Evolutionary conservation across 2,329 filamentous ascomycete species (phyloP), one percentile per base, ranked within the genome.

Genomic region (Mycogone perniciosa): DNA sequence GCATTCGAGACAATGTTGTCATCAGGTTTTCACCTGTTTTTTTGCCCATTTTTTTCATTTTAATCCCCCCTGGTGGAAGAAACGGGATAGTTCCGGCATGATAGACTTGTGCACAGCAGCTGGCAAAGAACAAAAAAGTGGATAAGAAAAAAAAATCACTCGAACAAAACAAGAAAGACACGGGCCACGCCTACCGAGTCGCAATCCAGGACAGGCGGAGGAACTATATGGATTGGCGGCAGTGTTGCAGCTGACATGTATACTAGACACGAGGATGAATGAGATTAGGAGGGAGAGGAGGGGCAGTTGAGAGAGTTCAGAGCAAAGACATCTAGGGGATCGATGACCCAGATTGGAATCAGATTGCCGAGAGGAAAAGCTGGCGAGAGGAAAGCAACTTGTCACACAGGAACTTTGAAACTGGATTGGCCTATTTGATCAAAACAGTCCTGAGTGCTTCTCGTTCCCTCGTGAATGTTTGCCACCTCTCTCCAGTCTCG

Each of bases 1-100:
- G 63, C 62, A 65, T 62, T 60, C 51, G 57, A 62, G 63, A 54
- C 66, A 63, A 62, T 56, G 64, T 53, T 62, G 62, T 62, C 62
- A 58, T 62, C 44, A 44, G 42, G 51, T 50, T 54, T 54, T 46
- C 45, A 39, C 44, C 49, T 52, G 41, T 54, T 46, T 63, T 59
- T 54, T 45, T 52, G 44, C 47, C 43, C 31, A 35, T 52, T 57
- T 54, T 48, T 54, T 51, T 56, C 48, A 54, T 56, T 58, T 48
- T 49, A 31, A 46, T 49, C 53, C 44, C 35, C 40, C 38, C 31
- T 43, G 34, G 44, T 42, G 51, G 47, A 53, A 42, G 41, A 31
- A 7, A 39, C 46, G 51, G 27, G 51, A 49, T 40, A 39, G 45
- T 33, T 35, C 29, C 38, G 59, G 57, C 61, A 64, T 60, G 53